A percentile compares a stretch with the other conserved stretches of the same genome.
Evolutionary conservation across 306 rosid species (phyloP).

Genomic region (Crotalaria pallida): DNA sequence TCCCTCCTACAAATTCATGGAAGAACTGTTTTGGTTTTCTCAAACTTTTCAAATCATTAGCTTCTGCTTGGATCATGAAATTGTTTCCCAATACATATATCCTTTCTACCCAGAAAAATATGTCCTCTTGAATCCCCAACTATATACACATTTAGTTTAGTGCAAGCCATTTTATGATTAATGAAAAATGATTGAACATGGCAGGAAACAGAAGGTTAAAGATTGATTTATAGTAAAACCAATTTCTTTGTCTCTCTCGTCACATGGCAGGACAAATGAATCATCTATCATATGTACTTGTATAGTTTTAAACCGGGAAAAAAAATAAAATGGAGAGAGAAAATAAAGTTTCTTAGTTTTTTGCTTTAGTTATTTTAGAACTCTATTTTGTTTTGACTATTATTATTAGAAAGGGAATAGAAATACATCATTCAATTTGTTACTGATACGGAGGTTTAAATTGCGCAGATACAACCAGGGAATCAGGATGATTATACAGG

Average conservation of each 20-base stretch:
- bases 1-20: not conserved
- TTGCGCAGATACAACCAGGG: not conserved
- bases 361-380: not conserved
- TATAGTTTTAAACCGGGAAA: too few relatives aligned
- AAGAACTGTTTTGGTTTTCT: not conserved
- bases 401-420: not conserved
- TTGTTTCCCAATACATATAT: not conserved
- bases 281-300: too few relatives aligned
- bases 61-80: not conserved
- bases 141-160: not conserved
- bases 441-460: not conserved
- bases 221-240: not conserved
- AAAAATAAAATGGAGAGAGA: not conserved
- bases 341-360: not conserved
- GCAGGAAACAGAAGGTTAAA: not conserved
- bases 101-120: not conserved
- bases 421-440: not conserved
- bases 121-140: not conserved
- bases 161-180: not conserved
- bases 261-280: not conserved
- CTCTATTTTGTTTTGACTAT: not conserved
- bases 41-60: not conserved
- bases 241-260: not conserved
- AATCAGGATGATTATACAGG: not conserved
- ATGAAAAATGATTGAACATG: not conserved